phyloP scores from a whole-genome alignment of 306 rosid species.

The Vigna radiata region DNA sequence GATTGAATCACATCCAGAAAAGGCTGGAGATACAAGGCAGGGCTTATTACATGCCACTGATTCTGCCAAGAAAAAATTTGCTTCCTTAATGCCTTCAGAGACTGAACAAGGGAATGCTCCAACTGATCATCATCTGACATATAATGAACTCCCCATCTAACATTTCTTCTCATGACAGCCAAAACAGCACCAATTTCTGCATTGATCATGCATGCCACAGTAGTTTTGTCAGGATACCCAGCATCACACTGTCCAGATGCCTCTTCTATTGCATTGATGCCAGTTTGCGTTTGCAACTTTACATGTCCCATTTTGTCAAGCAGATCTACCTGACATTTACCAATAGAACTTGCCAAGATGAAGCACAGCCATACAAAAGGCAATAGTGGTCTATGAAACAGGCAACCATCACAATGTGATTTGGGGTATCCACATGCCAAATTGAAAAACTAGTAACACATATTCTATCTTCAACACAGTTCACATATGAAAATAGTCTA shows the following conservation, averaged over 20 bases:
- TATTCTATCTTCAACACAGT: conserved; percentile 29
- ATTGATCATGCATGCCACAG: conserved; percentile 93
- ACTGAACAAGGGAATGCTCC: conserved; percentile 87
- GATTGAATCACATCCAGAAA: conserved; percentile 94
- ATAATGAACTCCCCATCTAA: conserved; percentile 94
- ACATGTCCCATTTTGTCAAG: conserved; percentile 69
- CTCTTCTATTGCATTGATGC: conserved; percentile 73
- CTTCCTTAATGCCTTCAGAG: conserved; percentile 79
- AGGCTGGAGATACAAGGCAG: conserved; percentile 84
- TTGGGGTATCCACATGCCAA: conserved; percentile 25
- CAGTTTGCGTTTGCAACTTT: conserved; percentile 64
- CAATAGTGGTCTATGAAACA: conserved; percentile 37
- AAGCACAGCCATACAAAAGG: conserved; percentile 36
- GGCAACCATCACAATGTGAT: conserved; percentile 37
- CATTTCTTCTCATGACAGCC: conserved; percentile 97
- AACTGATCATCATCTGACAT: conserved; percentile 92
- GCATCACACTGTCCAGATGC: conserved; percentile 66
- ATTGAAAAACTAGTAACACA: conserved; percentile 34
- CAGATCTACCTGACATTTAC: conserved; percentile 44
- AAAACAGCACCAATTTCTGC: conserved; percentile 96
- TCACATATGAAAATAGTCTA: conserved; percentile 20
- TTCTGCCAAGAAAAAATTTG: conserved; percentile 83
- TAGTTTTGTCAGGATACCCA: conserved; percentile 60
- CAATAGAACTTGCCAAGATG: conserved; percentile 37
- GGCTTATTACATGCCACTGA: conserved; percentile 86